Percentiles rank a stretch among this genome's conserved stretches.
These are phyloP conservation scores for Chlamydomonas schloesseri DNA, from an alignment of 139 green algal genomes.

Conservation along the genomic window DNA sequence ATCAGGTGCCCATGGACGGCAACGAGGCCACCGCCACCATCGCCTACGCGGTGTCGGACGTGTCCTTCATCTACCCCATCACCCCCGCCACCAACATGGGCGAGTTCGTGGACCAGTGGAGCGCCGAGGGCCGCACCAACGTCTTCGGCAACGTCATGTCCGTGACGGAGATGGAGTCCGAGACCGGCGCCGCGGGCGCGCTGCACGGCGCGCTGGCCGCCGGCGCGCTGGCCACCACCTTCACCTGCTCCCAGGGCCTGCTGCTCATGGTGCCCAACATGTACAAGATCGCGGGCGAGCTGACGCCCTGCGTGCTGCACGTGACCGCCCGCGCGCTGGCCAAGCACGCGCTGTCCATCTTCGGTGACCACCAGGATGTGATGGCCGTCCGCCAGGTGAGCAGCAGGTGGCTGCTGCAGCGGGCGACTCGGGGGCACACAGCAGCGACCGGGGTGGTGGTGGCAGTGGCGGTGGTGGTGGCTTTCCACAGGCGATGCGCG, in stretches of 20 bases:
- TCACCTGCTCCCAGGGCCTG: conserved; percentile 75
- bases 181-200: conserved; percentile 66
- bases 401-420: no score
- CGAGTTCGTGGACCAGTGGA: conserved; percentile 65
- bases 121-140: conserved; percentile 58
- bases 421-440: no score
- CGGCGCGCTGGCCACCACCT: conserved; percentile 69
- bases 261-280: conserved; percentile 78
- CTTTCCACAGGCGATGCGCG: no score
- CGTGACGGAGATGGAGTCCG: conserved; percentile 72
- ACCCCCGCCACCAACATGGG: conserved; percentile 66
- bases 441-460: no score
- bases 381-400: conserved; percentile 59
- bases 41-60: conserved; percentile 64
- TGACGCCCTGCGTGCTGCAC: conserved; percentile 72
- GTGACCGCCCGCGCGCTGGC: conserved; percentile 67
- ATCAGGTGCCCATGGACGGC: conserved; percentile 56
- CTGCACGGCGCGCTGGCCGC: conserved; percentile 70
- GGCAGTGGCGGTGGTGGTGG: no score
- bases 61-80: conserved; percentile 78
- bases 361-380: conserved; percentile 74
- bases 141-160: conserved; percentile 67
- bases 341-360: conserved; percentile 71
- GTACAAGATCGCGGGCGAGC: conserved; percentile 77
- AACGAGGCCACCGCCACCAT: conserved; percentile 68